A percentile compares a stretch with the other conserved stretches of the same genome.
Evolutionary conservation across 169 alveolate genomes (phyloP).

Genomic region (Plasmodium cynomolgi): DNA sequence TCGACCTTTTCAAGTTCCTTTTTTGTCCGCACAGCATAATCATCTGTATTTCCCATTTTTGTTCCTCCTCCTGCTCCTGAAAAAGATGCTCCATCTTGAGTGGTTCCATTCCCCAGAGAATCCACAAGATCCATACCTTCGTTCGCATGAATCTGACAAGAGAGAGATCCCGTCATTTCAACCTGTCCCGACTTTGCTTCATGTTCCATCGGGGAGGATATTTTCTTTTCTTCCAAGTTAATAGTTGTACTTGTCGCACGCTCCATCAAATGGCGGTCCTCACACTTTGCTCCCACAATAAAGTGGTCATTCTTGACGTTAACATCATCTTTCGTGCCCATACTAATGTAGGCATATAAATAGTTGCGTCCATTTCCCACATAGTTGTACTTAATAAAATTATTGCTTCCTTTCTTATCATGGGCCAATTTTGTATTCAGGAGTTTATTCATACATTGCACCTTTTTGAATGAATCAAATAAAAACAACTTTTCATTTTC

Average conservation of each 20-base stretch:
- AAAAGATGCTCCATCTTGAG: background rate
- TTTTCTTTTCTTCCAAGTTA: background rate
- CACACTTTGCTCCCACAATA: background rate
- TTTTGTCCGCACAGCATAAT: background rate
- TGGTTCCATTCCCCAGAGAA: background rate
- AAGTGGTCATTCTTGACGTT: background rate
- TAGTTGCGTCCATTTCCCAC: conserved; percentile 58
- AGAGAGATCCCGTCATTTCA: background rate
- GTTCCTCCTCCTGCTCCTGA: background rate
- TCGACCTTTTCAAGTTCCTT: background rate
- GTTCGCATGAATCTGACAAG: background rate
- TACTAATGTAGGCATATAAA: conserved; percentile 31
- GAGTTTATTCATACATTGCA: conserved; percentile 33
- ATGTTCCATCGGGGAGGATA: background rate
- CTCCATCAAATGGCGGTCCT: background rate
- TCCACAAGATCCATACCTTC: background rate
- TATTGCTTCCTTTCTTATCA: conserved; percentile 3
- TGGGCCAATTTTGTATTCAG: conserved; percentile 10
- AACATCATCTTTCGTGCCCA: conserved; percentile 10
- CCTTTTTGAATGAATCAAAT: conserved; percentile 18
- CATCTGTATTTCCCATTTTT: background rate
- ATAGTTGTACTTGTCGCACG: background rate
- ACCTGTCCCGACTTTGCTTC: background rate
- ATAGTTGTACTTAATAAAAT: conserved; percentile 19
- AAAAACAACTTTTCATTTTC: conserved; percentile 39